Evolutionary conservation across 441 rosid genomes (phyloP).

Genomic region (Croton laevigatus): DNA sequence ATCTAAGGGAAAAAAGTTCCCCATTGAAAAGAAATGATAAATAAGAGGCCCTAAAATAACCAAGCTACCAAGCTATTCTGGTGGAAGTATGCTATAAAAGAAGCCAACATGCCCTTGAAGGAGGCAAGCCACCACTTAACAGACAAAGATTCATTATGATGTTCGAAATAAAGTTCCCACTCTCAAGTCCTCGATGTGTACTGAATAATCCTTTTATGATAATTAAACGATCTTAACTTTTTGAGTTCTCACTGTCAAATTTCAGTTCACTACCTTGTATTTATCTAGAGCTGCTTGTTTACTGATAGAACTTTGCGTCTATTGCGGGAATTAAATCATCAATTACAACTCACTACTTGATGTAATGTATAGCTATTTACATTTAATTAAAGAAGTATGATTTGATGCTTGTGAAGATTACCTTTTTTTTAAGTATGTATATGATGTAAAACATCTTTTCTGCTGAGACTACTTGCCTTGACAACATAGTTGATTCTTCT

Average conservation of each 20-base stretch:
- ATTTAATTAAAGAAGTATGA: background rate
- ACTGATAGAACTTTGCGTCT: background rate
- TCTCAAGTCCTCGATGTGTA: background rate
- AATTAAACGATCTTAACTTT: background rate
- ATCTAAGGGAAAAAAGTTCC: too few species aligned
- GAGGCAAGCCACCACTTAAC: too few species aligned
- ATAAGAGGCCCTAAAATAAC: too few species aligned
- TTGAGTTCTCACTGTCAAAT: constrained; percentile 3
- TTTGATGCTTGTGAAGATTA: background rate
- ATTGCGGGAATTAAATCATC: background rate
- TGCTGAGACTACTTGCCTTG: background rate
- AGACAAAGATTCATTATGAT: background rate
- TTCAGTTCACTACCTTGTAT: background rate
- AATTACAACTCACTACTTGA: background rate
- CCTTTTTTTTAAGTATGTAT: background rate
- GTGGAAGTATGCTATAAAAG: too few species aligned
- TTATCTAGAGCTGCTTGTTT: background rate
- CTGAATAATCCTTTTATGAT: too few species aligned
- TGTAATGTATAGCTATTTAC: background rate
- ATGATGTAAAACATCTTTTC: background rate
- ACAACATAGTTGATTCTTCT: background rate
- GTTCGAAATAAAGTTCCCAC: too few species aligned
- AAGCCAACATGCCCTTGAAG: too few species aligned
- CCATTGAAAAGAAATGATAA: too few species aligned
- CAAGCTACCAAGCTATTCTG: too few species aligned